Evolutionary conservation across 805 yeast genomes (phyloP), one percentile per base, ranked within the genome.

Genomic region (Yamadazyma akitaensis): DNA sequence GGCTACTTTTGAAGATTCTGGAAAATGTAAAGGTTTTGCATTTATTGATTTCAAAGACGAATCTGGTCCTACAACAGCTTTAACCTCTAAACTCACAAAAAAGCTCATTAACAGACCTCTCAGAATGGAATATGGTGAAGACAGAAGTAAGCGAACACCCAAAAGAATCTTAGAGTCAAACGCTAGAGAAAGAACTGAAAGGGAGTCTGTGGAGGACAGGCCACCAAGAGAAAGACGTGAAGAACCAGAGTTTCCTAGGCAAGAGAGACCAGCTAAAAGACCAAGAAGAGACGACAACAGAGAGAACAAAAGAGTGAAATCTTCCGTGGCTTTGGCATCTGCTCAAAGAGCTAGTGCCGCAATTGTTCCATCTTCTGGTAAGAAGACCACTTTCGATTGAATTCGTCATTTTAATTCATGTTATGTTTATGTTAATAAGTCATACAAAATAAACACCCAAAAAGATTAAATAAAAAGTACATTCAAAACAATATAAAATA

Each of bases 1-100:
- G 95, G 98, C 98, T 3, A 91, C 99, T n/a, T 92, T 92, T 67
- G 90, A 94, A 67, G 99, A 92, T 62, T 72, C 86, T 42, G 98
- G 97, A 1, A 92, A 91, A 62, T 92, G 98, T 73, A 94, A 94
- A 65, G 98, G 98, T 1, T 92, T 92, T 71, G 90, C 96, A 1
- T 92, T 94, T 60, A 71, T 92, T 31, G 98, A 92, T 64, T 92
- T 91, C 68, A 79, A 73, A 51, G 84, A 82, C 53, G 88, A 85
- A 52, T 81, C 79, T 33, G 91, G 94, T 8, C 91, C 97, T 26
- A 86, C 94, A 0, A 74, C 74, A 32, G 98, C 97, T 1, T 71
- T 94, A 51, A 81, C 78, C 54, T 92, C 88, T 53, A 84, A 81
- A 63, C 57, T 76, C 30, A 81, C 87, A 55, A 78, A 79, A 58